Base-by-base conservation (phyloP, 768 basidiomycete genomes). In the Macrolepiota fuliginosa region DNA sequence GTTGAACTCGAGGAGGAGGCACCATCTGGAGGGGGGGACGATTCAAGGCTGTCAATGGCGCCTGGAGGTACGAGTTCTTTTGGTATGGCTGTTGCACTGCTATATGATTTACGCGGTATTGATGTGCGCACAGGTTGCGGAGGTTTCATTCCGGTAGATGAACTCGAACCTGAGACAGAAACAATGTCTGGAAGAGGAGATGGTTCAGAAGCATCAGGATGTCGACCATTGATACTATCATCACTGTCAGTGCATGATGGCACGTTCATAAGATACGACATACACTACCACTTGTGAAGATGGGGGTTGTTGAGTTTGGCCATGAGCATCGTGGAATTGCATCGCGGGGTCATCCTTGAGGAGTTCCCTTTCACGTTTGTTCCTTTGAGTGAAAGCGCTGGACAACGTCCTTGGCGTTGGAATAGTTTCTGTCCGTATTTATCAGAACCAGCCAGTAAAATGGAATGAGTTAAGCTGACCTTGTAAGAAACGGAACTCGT, bases 401-500 rank as follows among this genome's bases (percentile, higher is more conserved):
- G 74, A 69, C 25, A 91, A 74, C 13, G 85, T 70, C 6, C 90
- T 74, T 2, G 89, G 85, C 40, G 75, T 71, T 11, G 90, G 90
- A 15, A 92, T 84, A 10, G 84, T 88, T 63, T 90, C 90, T 92
- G 66, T 36, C 24, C 25, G 27, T 17, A 32, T 29, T 45, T 32
- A 36, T 39, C 12, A 25, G 35, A 10, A 45, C 35, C 6, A 39
- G 24, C 53, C 11, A 40, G 39, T 27, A 54, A 55, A 37, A 22
- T 35, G 47, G 47, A 9, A 49, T 32, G 27, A 15, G 12, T 32
- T 2, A 27, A 39, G 45, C 72, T 53, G 65, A 87, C 90, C 89
- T 73, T 78, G 74, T n/a, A 91, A 81, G 65, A 90, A 90, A 79
- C 82, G 83, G 65, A 89, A 88, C 67, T 90, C 87, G 69, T 85